phyloP scores from a whole-genome alignment of 1,284 basidiomycete genomes.

The Serendipita sp. region DNA sequence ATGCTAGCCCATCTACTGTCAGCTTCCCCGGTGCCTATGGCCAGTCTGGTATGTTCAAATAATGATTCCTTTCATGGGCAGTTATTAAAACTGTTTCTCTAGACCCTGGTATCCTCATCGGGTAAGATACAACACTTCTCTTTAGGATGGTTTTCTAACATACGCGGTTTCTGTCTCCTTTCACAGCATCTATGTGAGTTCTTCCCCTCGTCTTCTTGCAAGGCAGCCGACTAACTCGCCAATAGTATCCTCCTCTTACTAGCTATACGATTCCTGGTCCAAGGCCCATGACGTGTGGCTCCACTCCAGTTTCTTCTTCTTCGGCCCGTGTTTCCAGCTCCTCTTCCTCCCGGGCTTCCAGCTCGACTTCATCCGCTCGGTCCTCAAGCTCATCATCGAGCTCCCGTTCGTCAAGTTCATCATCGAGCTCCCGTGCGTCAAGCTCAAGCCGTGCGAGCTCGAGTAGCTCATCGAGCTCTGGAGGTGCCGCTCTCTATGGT shows the following conservation, averaged over 20 bases:
- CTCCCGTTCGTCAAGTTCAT: too few species aligned
- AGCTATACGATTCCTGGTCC: constrained; percentile 5
- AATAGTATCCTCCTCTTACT: constrained; percentile 12
- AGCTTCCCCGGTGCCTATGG: constrained; percentile 31
- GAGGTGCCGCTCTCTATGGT: constrained; percentile 1
- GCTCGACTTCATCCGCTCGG: background rate
- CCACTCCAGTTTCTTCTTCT: background rate
- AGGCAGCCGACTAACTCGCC: background rate
- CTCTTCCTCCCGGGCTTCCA: background rate
- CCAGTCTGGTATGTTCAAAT: background rate
- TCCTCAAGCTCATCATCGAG: background rate
- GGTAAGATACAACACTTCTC: constrained; percentile 12
- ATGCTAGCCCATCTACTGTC: constrained; percentile 30
- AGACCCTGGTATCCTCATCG: constrained; percentile 32
- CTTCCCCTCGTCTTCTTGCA: constrained; percentile 2
- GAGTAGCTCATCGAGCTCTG: background rate
- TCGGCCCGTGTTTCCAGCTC: background rate
- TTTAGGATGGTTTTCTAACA: background rate
- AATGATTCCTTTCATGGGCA: constrained; percentile 22
- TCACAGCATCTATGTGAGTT: constrained; percentile 23
- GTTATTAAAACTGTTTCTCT: constrained; percentile 18
- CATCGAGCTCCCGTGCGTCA: too few species aligned
- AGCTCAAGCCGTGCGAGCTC: constrained; percentile 8
- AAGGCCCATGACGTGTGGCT: constrained; percentile 10
- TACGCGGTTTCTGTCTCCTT: constrained; percentile 4